Conservation (phyloP, 2,329 filamentous ascomycete species). For the Niveomyces coronatus region DNA sequence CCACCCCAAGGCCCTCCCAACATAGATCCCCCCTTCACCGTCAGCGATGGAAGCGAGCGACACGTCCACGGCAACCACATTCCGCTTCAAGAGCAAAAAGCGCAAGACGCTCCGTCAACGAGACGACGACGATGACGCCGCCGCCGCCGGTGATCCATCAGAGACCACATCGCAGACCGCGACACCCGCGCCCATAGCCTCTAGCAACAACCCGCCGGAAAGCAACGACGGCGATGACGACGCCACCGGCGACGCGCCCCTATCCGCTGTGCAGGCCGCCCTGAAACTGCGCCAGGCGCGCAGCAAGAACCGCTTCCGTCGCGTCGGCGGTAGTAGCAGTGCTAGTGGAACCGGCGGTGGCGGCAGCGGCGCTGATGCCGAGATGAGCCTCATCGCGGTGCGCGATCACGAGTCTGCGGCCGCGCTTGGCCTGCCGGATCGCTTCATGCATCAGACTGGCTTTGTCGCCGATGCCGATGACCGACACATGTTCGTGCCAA, state of each 20-base stretch:
- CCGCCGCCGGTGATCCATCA: slow-evolving; percentile 1
- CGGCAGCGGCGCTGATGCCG: slow-evolving; percentile 12
- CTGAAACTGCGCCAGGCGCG: slow-evolving; percentile 43
- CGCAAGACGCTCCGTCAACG: slow-evolving; percentile 49
- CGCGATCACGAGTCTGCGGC: slow-evolving; percentile 20
- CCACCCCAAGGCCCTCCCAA: too few relatives aligned
- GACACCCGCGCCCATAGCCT: slow-evolving; percentile 5
- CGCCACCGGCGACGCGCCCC: neutral
- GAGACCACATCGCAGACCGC: slow-evolving; percentile 5
- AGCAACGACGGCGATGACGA: slow-evolving; percentile 15
- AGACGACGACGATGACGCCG: slow-evolving; percentile 26
- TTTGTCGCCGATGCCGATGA: slow-evolving; percentile 55
- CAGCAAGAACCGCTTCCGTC: slow-evolving; percentile 27
- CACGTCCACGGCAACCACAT: slow-evolving; percentile 4
- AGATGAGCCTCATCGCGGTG: slow-evolving; percentile 22
- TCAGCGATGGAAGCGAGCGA: slow-evolving; percentile 1
- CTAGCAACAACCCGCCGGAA: slow-evolving; percentile 5
- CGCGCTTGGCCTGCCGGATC: slow-evolving; percentile 24
- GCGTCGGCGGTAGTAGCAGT: slow-evolving; percentile 44
- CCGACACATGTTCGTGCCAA: slow-evolving; percentile 70
- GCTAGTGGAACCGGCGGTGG: slow-evolving; percentile 20
- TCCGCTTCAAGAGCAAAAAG: slow-evolving; percentile 48
- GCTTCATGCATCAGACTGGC: slow-evolving; percentile 66
- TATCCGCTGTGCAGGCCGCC: slow-evolving; percentile 35
- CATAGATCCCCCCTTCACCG: neutral